Evolutionary conservation across 345 rosid species (phyloP), one percentile per base, ranked within the genome.

Genomic region (Euclidium syriacum): DNA sequence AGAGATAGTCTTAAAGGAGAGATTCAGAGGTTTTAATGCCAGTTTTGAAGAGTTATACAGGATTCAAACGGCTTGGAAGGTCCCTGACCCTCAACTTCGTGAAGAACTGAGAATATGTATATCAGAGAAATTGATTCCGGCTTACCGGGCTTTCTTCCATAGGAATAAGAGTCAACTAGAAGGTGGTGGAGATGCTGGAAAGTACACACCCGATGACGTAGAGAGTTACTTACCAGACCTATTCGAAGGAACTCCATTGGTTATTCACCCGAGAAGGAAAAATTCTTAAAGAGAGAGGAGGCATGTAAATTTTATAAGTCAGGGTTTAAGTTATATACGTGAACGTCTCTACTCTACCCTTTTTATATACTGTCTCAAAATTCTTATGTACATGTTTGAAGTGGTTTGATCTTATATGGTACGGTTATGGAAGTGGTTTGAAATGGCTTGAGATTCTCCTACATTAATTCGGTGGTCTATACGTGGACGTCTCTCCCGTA

Each of bases 1-100:
- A 11, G 87, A 81, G 74, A 72, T 83, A 66, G 85, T 88, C 2
- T 77, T 87, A 71, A 94, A 94, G 75, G 97, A 90, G 52, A 79
- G 87, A 67, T 94, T 90, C 75, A 94, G 83, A 85, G 83, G 68
- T 49, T 92, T 92, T 67, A 89, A 89, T 75, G 81, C 83, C 6
- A 85, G 91, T 71, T 90, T 94, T 46, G 99, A 94, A 72, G 99
- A 94, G 50, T 71, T 85, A 12, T 90, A 89, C 67, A 78, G 91
- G 71, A 58, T 87, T 70, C 97, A 94, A 74, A 89, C 99, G 2
- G 84, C 85, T 54, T 94, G 99, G 99, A 94, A 75, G 68, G 99
- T 94, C 42, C 92, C 96, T 0, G 95, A 94, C 71, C 78, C 90
- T 66, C 99, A 90, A 64, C 97, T 94, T 55, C 87, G 97, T 5